These are phyloP conservation scores for Gentiana dahurica DNA, from an alignment of 257 asterid species.

Conservation along the genomic window DNA sequence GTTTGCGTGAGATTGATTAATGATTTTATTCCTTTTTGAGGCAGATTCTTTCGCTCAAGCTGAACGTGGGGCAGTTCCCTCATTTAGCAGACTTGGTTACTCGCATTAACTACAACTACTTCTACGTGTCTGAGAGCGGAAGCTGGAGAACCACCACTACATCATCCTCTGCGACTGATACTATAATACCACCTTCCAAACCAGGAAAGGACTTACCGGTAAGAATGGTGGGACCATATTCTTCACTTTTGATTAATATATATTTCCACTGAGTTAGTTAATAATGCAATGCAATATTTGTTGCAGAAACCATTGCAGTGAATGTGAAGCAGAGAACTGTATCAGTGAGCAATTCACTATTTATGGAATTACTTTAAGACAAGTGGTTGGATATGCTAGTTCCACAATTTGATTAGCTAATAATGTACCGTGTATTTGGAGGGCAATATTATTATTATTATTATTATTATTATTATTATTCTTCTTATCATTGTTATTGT, in stretches of 20 bases:
- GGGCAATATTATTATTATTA: too few species aligned
- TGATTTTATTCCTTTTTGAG: conserved; percentile 9
- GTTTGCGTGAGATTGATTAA: not conserved
- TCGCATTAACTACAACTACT: conserved; percentile 76
- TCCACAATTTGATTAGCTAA: too few species aligned
- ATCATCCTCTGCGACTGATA: conserved; percentile 27
- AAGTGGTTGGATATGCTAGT: too few species aligned
- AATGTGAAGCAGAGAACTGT: not conserved
- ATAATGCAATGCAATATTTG: not conserved
- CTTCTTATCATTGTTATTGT: too few species aligned
- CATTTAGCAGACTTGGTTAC: conserved; percentile 92
- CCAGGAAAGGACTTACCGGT: conserved; percentile 20
- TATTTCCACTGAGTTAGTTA: too few species aligned
- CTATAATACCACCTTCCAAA: conserved; percentile 13
- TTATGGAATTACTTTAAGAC: too few species aligned
- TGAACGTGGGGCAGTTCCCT: conserved; percentile 95
- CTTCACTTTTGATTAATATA: too few species aligned
- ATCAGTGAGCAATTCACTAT: not conserved
- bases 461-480: too few species aligned
- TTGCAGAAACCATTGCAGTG: conserved; percentile 4
- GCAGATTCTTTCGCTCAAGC: conserved; percentile 92
- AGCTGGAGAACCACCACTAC: conserved; percentile 25
- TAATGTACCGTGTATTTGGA: too few species aligned
- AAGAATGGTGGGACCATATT: not conserved
- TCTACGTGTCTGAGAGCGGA: conserved; percentile 87